A percentile compares a stretch with the other conserved stretches of the same genome.
These are phyloP conservation scores for Phialemonium atrogriseum DNA, from an alignment of 2,329 filamentous ascomycete species.

Conservation along the genomic window DNA sequence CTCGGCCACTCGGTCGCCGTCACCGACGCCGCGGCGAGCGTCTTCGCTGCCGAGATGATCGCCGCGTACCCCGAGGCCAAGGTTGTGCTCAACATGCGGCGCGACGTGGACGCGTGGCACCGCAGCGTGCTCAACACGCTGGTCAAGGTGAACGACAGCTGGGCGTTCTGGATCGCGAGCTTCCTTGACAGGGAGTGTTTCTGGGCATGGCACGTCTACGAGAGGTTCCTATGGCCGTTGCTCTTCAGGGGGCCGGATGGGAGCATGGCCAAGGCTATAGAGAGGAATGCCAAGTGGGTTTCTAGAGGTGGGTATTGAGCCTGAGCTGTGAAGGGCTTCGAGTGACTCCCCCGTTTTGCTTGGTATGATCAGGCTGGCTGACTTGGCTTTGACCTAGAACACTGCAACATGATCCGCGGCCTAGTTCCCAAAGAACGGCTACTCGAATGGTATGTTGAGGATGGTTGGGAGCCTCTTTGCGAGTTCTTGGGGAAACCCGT, in stretches of 20 bases:
- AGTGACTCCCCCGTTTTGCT: no score
- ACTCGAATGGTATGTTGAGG: constrained; percentile 27
- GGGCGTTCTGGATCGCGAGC: constrained; percentile 19
- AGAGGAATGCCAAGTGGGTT: constrained; percentile 19
- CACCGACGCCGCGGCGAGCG: constrained; percentile 12
- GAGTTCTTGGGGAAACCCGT: constrained; percentile 26
- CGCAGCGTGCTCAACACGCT: constrained; percentile 19
- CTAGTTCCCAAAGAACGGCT: constrained; percentile 23
- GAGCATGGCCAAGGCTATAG: constrained; percentile 16
- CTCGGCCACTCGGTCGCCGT: constrained; percentile 13
- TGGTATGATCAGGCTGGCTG: neutral
- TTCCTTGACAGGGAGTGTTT: constrained; percentile 20
- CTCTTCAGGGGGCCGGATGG: constrained; percentile 20
- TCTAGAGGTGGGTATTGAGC: constrained; percentile 13
- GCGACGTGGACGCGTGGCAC: constrained; percentile 33
- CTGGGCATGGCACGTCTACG: constrained; percentile 22
- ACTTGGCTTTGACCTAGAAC: constrained; percentile 16
- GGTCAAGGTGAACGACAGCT: constrained; percentile 14
- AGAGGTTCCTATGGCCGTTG: constrained; percentile 19
- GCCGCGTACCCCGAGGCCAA: constrained; percentile 19
- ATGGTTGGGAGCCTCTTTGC: constrained; percentile 34
- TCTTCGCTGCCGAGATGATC: constrained; percentile 34
- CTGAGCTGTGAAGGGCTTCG: no score
- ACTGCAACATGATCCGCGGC: constrained; percentile 22
- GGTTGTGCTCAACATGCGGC: constrained; percentile 20